These are phyloP conservation scores for Rhipidocladum racemiflorum DNA, from an alignment of 176 grass and related monocot species.

Conservation along the genomic window DNA sequence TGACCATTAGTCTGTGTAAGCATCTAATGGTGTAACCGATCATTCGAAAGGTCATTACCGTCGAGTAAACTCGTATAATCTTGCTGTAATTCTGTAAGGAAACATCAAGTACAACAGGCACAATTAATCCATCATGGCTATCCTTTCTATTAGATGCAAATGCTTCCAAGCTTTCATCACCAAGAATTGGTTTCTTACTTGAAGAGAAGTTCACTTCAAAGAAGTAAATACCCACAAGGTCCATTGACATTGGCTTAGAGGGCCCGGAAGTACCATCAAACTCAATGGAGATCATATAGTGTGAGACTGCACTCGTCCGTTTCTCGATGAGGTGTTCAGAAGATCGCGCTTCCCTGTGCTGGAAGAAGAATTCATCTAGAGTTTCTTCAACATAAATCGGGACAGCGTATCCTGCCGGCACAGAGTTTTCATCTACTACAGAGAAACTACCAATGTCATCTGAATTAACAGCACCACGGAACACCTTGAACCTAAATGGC, in stretches of 20 bases:
- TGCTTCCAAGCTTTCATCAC: conserved; percentile 46
- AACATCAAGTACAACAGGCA: conserved; percentile 94
- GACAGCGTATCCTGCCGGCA: conserved; percentile 70
- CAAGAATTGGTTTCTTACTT: conserved; percentile 49
- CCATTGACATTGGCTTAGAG: conserved; percentile 92
- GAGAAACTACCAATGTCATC: conserved; percentile 63
- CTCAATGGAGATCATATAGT: conserved; percentile 94
- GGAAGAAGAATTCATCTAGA: conserved; percentile 85
- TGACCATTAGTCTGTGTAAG: conserved; percentile 19
- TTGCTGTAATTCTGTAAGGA: conserved; percentile 96
- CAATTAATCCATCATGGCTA: conserved; percentile 55
- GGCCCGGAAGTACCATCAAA: conserved; percentile 79
- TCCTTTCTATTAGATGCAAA: conserved; percentile 41
- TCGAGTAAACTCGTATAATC: conserved; percentile 80
- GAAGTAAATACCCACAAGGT: conserved; percentile 85
- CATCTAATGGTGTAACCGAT: conserved; percentile 26
- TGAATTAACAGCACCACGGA: conserved; percentile 72
- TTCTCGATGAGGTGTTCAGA: conserved; percentile 85
- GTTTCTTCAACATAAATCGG: conserved; percentile 91
- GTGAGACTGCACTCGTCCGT: conserved; percentile 68
- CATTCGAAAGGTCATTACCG: conserved; percentile 56
- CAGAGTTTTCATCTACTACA: conserved; percentile 65
- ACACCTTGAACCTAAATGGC: conserved; percentile 82
- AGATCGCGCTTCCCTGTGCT: conserved; percentile 51
- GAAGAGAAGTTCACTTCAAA: conserved; percentile 93